Evolutionary conservation across 306 rosid genomes (phyloP), one percentile per base, ranked within the genome.

Genomic region (Herpetospermum pedunculosum): DNA sequence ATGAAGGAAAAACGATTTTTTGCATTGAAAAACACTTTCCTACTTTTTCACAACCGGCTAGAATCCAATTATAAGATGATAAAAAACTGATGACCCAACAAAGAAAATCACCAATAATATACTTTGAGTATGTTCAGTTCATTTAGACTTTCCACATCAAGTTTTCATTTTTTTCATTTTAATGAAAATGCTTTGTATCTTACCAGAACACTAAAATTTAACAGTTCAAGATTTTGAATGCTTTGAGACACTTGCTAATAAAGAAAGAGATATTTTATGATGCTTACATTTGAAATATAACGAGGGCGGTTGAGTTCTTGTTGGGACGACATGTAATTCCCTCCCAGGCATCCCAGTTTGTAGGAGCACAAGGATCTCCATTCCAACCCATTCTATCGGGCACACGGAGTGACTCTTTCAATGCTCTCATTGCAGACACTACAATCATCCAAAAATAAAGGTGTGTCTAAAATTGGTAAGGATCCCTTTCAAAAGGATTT

Each of bases 381-480:
- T 94, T 94, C 97, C 98, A 94, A 74, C 98, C 97, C 98, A 94
- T 94, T 82, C 98, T 84, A 80, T 82, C 98, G 2, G 97, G 98
- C 79, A 94, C 70, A 14, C 85, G 85, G 34, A 94, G 91, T 8
- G 97, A 87, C 10, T 86, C 95, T 76, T 94, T 94, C 95, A 94
- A 82, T 2, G 90, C 95, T 78, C 82, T 86, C 96, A 94, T 91
- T 54, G 97, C 96, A 77, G 60, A 35, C 65, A 80, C 98, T 93
- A 77, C 85, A 52, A 37, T 34, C 68, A 19, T 6, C 75, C 81
- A 47, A 26, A 65, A 72, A 79, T 34, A 38, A 75, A 38, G 35
- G 50, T 41, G 72, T 6, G 2, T 16, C 5, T 23, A 41, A 67
- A 43, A 67, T 41, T 41, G 73, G 12, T 23, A 25, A 41, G 35